phyloP scores from a whole-genome alignment of 2,329 filamentous ascomycete genomes.

The Albophoma yamanashiensis region DNA sequence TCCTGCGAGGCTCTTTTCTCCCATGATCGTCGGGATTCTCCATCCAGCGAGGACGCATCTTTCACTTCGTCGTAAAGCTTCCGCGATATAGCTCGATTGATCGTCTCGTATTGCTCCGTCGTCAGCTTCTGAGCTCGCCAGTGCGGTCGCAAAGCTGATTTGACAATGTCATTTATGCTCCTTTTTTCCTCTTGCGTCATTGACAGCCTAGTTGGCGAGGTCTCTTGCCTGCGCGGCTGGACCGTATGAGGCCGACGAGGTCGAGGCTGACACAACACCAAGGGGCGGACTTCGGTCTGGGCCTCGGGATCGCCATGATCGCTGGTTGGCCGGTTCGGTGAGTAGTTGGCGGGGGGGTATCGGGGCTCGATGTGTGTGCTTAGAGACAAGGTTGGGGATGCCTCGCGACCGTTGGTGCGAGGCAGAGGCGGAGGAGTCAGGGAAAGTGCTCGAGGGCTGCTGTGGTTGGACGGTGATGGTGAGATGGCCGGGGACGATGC shows the following conservation, averaged over 20 bases:
- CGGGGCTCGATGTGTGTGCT: constrained; percentile 63
- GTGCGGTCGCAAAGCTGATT: constrained; percentile 67
- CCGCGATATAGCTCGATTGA: constrained; percentile 83
- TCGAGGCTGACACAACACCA: constrained; percentile 43
- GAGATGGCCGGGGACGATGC: constrained; percentile 55
- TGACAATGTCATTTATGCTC: constrained; percentile 81
- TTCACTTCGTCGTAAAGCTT: constrained; percentile 68
- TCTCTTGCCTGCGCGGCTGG: constrained; percentile 43
- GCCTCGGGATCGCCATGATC: constrained; percentile 36
- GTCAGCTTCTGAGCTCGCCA: constrained; percentile 72
- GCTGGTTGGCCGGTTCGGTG: constrained; percentile 39
- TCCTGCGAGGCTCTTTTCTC: constrained; percentile 69
- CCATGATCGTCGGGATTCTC: constrained; percentile 57
- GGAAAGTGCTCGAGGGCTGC: constrained; percentile 57
- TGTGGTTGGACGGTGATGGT: constrained; percentile 51
- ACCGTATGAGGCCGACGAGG: constrained; percentile 33
- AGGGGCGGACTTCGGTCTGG: constrained; percentile 18
- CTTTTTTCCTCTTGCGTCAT: constrained; percentile 79
- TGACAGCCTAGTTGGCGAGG: constrained; percentile 52
- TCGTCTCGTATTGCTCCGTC: constrained; percentile 82
- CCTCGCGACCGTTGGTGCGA: constrained; percentile 40
- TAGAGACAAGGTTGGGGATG: constrained; percentile 54
- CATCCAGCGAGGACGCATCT: constrained; percentile 46
- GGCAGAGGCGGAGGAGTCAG: constrained; percentile 59
- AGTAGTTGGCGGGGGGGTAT: constrained; percentile 67